A percentile compares a stretch with the other conserved stretches of the same genome.
These are phyloP conservation scores for Colletotrichum sp. DNA, from an alignment of 2,329 filamentous ascomycete genomes.

Conservation along the genomic window DNA sequence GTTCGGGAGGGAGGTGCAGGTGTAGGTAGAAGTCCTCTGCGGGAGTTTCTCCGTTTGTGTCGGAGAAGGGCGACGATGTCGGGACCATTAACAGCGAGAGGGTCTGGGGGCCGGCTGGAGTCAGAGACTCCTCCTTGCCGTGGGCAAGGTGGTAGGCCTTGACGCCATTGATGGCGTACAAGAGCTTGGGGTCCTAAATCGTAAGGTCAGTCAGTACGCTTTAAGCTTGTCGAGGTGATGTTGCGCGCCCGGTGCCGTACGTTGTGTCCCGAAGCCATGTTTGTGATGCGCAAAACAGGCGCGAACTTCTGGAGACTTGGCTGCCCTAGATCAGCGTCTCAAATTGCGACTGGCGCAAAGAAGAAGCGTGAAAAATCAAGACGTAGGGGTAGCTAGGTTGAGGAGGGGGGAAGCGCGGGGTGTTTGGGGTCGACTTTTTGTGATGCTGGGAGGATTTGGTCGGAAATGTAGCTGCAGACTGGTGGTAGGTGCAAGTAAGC, in stretches of 20 bases:
- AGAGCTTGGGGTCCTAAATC: slow-evolving; percentile 64
- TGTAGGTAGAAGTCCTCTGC: slow-evolving; percentile 98
- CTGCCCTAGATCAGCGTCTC: neutral
- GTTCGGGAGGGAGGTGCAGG: slow-evolving; percentile 90
- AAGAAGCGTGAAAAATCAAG: neutral
- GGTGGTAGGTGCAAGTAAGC: neutral
- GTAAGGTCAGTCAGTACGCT: neutral
- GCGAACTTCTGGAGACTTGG: neutral
- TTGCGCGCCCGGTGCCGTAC: slow-evolving; percentile 30
- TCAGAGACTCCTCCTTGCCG: slow-evolving; percentile 84
- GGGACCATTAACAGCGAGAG: slow-evolving; percentile 96
- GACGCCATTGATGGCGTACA: slow-evolving; percentile 82
- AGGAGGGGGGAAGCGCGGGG: neutral
- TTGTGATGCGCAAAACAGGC: slow-evolving; percentile 1
- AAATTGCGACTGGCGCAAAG: neutral
- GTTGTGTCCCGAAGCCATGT: slow-evolving; percentile 52
- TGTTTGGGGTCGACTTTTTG: neutral
- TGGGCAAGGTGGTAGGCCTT: slow-evolving; percentile 89
- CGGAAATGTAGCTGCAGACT: neutral
- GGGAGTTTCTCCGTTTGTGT: slow-evolving; percentile 63
- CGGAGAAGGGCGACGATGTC: slow-evolving; percentile 76
- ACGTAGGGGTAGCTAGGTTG: neutral
- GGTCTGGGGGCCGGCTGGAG: slow-evolving; percentile 85
- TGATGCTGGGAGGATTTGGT: neutral
- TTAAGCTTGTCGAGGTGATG: neutral